A percentile compares a stretch with the other conserved stretches of the same genome.
These are phyloP conservation scores for Epichloe typhina DNA, from an alignment of 2,329 filamentous ascomycete species.

Conservation along the genomic window DNA sequence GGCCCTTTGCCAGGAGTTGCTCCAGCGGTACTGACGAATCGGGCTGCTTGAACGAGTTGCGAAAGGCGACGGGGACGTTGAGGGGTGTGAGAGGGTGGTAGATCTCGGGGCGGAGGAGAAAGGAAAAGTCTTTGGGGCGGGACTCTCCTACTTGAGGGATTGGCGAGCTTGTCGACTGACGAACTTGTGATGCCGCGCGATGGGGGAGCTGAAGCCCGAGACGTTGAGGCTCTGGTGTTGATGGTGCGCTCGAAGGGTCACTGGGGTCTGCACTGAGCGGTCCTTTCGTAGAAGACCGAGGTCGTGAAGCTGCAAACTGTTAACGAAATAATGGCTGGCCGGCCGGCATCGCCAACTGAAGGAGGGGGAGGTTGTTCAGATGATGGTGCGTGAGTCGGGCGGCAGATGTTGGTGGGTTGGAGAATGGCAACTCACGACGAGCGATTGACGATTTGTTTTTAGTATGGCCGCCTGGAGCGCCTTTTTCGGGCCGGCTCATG, in stretches of 20 bases:
- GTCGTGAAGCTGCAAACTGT: conserved; percentile 7
- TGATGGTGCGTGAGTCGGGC: too few relatives aligned
- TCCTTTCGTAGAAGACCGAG: conserved; percentile 7
- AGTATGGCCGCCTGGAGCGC: conserved; percentile 1
- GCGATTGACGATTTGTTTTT: conserved; percentile 6
- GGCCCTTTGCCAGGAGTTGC: conserved; percentile 54
- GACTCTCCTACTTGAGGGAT: conserved; percentile 18
- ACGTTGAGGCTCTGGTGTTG: conserved; percentile 5
- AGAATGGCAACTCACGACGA: conserved; percentile 4
- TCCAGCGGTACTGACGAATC: conserved; percentile 50
- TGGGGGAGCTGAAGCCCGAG: conserved; percentile 7
- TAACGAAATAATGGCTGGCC: not conserved
- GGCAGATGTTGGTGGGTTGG: too few relatives aligned
- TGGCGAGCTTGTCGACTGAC: conserved; percentile 13
- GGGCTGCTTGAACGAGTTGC: conserved; percentile 52
- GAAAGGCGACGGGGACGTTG: conserved; percentile 51
- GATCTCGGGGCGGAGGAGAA: conserved; percentile 64
- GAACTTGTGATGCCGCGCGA: conserved; percentile 8
- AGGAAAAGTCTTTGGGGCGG: conserved; percentile 57
- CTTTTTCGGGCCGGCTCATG: conserved; percentile 5
- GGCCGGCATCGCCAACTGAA: too few relatives aligned
- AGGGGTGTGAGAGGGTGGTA: conserved; percentile 68
- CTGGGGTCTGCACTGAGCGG: conserved; percentile 6
- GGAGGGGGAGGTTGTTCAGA: not conserved
- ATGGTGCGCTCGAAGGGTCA: conserved; percentile 3